phyloP scores from a whole-genome alignment of 306 rosid species.

The Delonix regia region DNA sequence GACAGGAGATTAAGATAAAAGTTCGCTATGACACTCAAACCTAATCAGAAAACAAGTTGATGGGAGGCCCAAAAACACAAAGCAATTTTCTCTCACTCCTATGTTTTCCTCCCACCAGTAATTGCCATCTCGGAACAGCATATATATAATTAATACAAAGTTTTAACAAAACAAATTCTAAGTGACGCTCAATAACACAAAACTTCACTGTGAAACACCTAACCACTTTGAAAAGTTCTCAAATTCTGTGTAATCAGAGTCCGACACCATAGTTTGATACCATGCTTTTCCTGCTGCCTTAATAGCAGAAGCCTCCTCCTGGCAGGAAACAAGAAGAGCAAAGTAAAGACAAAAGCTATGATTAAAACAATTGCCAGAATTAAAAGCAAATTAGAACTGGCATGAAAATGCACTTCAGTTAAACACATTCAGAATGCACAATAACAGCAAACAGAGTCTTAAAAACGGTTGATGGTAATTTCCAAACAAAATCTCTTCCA shows the following conservation, averaged over 20 bases:
- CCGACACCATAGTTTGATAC: constrained; percentile 86
- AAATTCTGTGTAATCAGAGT: constrained; percentile 79
- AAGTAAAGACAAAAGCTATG: neutral
- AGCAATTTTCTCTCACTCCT: constrained; percentile 8
- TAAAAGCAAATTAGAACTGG: neutral
- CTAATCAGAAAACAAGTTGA: neutral
- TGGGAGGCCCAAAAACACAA: neutral
- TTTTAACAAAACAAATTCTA: constrained; percentile 31
- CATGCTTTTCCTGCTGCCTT: constrained; percentile 87
- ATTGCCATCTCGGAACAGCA: constrained; percentile 38
- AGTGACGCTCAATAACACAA: neutral
- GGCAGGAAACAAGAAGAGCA: neutral
- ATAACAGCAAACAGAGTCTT: neutral
- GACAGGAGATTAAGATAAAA: neutral
- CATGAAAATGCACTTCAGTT: neutral
- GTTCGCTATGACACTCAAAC: neutral
- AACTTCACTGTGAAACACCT: constrained; percentile 65
- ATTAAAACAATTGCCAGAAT: neutral
- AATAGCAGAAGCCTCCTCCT: constrained; percentile 76
- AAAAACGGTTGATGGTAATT: neutral
- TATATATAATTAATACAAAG: constrained; percentile 36
- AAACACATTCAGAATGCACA: neutral
- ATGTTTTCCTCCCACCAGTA: constrained; percentile 30
- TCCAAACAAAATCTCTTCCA: neutral
- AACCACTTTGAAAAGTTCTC: constrained; percentile 85